These are phyloP conservation scores for Penicillium cosmopolitanum DNA, from an alignment of 495 filamentous ascomycete genomes.

Conservation along the genomic window DNA sequence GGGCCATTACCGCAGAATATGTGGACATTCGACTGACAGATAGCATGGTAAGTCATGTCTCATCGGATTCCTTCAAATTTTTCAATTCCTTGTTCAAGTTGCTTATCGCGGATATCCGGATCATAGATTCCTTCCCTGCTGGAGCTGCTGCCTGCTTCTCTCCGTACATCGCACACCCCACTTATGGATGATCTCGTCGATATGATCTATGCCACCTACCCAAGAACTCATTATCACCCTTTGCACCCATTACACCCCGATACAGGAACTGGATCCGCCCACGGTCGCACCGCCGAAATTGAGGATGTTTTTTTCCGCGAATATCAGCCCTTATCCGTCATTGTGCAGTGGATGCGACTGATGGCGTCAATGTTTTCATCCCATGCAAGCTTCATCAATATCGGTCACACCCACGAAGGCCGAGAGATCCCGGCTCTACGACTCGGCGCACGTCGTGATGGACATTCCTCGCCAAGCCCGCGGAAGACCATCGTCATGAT, in stretches of 20 bases:
- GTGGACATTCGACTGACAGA: conserved; percentile 85
- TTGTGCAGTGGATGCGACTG: conserved; percentile 85
- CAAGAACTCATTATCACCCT: conserved; percentile 37
- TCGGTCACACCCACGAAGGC: conserved; percentile 83
- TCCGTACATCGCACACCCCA: conserved; percentile 72
- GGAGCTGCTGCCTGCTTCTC: conserved; percentile 74
- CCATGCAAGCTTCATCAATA: conserved; percentile 69
- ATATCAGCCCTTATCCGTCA: conserved; percentile 81
- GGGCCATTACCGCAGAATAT: conserved; percentile 80
- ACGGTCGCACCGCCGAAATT: conserved; percentile 37
- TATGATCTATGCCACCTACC: conserved; percentile 77
- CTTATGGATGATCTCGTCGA: conserved; percentile 83
- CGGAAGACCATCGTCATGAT: conserved; percentile 81
- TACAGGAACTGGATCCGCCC: conserved; percentile 35
- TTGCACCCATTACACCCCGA: conserved; percentile 37
- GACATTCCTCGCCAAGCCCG: conserved; percentile 41
- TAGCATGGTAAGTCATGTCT: conserved; percentile 61
- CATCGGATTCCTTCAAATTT: no score
- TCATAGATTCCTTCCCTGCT: conserved; percentile 72
- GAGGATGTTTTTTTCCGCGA: conserved; percentile 82
- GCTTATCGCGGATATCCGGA: background rate
- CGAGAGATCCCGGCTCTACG: conserved; percentile 82
- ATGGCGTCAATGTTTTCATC: conserved; percentile 86
- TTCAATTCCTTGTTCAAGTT: no score
- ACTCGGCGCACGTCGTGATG: conserved; percentile 65